Conservation (phyloP, 371 early-diverging fungal species). For the Catenaria anguillulae region DNA sequence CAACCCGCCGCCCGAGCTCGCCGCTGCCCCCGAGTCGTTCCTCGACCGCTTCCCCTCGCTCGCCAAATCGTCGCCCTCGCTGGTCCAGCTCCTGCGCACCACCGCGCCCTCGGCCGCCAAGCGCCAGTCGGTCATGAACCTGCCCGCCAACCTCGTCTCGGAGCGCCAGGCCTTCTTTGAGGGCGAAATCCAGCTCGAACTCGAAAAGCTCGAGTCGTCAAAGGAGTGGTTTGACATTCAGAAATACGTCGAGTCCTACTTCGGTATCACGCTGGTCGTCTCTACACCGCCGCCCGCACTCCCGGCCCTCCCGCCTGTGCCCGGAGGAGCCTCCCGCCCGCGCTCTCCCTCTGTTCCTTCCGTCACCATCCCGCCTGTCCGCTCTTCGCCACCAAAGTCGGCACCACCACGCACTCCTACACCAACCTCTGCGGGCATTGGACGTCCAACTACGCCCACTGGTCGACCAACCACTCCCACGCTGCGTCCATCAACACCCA, state of each 20-base stretch:
- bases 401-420: background rate
- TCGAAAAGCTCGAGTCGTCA: background rate
- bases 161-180: background rate
- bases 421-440: background rate
- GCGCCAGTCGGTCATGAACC: background rate
- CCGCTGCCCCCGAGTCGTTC: background rate
- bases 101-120: background rate
- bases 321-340: too few species aligned
- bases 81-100: background rate
- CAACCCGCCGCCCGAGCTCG: constrained; percentile 1
- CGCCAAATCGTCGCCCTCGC: background rate
- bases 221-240: constrained; percentile 6
- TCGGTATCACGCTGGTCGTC: constrained; percentile 1
- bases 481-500: background rate
- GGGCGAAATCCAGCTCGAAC: background rate
- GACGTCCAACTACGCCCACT: background rate
- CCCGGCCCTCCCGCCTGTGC: background rate
- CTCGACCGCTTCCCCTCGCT: background rate
- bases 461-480: too few species aligned
- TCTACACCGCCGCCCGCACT: background rate
- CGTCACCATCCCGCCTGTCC: constrained; percentile 3
- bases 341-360: background rate
- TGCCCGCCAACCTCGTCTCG: background rate
- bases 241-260: constrained; percentile 7
- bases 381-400: too few species aligned